A percentile compares a stretch with the other conserved stretches of the same genome.
Conservation (phyloP, 257 asterid genomes). For the Nicotiana knightiana region DNA sequence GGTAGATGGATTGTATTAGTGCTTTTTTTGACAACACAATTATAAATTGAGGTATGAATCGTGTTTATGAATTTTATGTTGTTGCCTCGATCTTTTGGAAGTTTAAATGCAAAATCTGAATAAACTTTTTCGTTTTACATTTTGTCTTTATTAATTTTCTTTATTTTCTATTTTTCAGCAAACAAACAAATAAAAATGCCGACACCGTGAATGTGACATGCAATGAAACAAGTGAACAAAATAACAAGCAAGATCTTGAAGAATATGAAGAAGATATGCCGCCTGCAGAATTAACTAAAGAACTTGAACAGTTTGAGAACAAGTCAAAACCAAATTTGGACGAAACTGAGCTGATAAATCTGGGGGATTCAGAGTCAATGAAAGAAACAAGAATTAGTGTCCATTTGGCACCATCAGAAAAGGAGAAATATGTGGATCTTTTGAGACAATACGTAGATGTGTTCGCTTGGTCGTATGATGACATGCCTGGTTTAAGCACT, state of each 20-base stretch:
- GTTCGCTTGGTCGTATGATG: background rate
- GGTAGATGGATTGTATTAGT: too few species aligned
- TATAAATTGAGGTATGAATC: too few species aligned
- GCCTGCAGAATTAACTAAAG: background rate
- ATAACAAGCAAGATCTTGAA: background rate
- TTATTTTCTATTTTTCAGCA: background rate
- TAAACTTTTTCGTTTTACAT: too few species aligned
- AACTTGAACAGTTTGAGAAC: background rate
- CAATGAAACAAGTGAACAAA: background rate
- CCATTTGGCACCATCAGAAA: background rate
- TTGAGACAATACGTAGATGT: background rate
- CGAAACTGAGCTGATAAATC: background rate
- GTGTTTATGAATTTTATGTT: too few species aligned
- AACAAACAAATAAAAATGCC: background rate
- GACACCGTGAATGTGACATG: background rate
- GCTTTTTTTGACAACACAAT: too few species aligned
- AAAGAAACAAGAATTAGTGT: background rate
- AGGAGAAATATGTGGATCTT: background rate
- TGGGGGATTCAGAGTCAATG: background rate
- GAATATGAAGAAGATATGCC: background rate
- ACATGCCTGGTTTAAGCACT: background rate
- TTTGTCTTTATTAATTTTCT: too few species aligned
- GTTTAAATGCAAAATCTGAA: too few species aligned
- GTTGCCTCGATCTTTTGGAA: too few species aligned
- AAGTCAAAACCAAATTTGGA: background rate